Percentiles rank a stretch among this genome's conserved stretches.
phyloP scores from a whole-genome alignment of 202 grass and related monocot genomes.

The Cymbopogon flexuosus region DNA sequence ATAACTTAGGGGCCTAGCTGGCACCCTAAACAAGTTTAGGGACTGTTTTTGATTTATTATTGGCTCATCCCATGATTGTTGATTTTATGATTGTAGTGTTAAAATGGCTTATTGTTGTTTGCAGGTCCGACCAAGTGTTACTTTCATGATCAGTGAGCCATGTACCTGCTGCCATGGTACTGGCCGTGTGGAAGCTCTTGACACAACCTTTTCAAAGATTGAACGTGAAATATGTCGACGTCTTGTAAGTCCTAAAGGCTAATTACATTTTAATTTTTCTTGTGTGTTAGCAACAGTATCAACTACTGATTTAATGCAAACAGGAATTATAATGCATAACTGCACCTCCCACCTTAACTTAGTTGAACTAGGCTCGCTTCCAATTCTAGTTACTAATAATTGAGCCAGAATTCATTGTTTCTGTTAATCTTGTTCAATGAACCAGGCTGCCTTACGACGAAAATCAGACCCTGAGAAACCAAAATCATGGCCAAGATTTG shows the following conservation, averaged over 20 bases:
- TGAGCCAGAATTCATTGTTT: not conserved
- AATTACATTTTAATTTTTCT: not conserved
- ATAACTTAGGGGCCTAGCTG: not conserved
- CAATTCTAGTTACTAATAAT: not conserved
- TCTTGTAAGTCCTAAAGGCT: conserved; percentile 55
- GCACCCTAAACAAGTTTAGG: not conserved
- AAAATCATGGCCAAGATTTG: conserved; percentile 73
- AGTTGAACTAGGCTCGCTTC: not conserved
- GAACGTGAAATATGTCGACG: conserved; percentile 87
- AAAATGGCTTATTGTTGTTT: conserved; percentile 25
- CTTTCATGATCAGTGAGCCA: conserved; percentile 88
- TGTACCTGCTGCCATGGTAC: conserved; percentile 83
- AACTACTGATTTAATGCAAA: not conserved
- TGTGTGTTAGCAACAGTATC: not conserved
- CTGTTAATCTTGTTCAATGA: conserved; percentile 39
- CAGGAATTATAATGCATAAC: not conserved
- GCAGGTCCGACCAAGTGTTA: conserved; percentile 81
- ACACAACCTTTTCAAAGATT: conserved; percentile 91
- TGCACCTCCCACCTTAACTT: not conserved
- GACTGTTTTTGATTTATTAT: not conserved
- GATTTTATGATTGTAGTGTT: conserved; percentile 1
- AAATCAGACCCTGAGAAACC: conserved; percentile 58
- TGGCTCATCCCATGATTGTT: not conserved
- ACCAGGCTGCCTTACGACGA: conserved; percentile 53
- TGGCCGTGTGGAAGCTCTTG: conserved; percentile 87